Evolutionary conservation across 768 basidiomycete species (phyloP).

Genomic region (Tremella mesenterica): DNA sequence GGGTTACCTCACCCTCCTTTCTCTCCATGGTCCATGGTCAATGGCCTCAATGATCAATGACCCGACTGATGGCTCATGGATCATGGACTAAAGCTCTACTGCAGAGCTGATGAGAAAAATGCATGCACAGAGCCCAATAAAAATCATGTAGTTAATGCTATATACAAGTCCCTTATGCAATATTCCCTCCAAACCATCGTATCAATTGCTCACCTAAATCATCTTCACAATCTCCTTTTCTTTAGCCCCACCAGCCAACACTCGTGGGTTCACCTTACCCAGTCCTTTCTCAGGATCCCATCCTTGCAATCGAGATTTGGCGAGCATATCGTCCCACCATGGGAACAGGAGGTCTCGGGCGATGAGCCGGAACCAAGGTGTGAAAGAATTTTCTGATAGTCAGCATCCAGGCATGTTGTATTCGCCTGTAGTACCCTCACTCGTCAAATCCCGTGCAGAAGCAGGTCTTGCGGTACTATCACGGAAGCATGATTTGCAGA

Average conservation of each 20-base stretch:
- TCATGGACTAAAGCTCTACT: no score
- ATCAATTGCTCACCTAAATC: constrained; percentile 9
- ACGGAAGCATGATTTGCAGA: neutral
- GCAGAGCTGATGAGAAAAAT: no score
- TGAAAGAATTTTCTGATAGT: constrained; percentile 68
- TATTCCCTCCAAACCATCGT: neutral
- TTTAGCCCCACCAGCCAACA: constrained; percentile 22
- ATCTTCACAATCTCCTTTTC: constrained; percentile 29
- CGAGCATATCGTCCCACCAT: constrained; percentile 91
- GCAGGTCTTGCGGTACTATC: neutral
- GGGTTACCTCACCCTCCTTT: no score
- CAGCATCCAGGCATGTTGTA: neutral
- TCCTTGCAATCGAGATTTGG: constrained; percentile 49
- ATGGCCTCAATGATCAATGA: no score
- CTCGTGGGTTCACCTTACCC: constrained; percentile 23
- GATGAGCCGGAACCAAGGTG: constrained; percentile 99
- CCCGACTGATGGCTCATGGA: no score
- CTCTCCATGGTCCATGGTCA: no score
- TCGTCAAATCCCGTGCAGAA: constrained; percentile 1
- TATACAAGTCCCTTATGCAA: no score
- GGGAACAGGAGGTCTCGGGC: constrained; percentile 92
- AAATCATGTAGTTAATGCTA: no score
- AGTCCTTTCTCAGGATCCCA: constrained; percentile 18
- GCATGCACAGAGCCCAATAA: no score
- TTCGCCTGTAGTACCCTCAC: no score